phyloP scores from a whole-genome alignment of 768 basidiomycete species.

The Leccinum longicurvipes region DNA sequence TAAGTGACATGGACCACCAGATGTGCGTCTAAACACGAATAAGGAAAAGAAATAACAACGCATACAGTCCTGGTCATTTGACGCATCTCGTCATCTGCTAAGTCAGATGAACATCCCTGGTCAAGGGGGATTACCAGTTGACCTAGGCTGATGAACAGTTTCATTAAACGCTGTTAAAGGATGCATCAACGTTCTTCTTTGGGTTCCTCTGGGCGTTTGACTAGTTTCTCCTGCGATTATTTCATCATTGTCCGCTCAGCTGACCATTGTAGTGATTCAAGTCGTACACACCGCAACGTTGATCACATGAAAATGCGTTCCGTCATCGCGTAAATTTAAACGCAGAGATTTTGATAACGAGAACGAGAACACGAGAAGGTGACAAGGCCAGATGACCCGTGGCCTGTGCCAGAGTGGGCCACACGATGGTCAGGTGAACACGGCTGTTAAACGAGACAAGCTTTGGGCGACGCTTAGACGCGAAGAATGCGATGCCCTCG shows the following conservation, averaged over 20 bases:
- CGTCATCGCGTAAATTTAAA: neutral
- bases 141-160: neutral
- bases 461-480: neutral
- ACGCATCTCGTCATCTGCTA: no score
- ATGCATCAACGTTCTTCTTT: no score
- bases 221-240: neutral
- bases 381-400: neutral
- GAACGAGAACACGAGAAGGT: neutral
- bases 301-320: neutral
- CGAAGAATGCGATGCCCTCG: neutral
- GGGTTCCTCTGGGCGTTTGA: no score
- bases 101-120: no score
- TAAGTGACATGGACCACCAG: neutral
- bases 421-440: neutral
- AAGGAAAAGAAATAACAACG: neutral
- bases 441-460: neutral
- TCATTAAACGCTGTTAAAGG: no score
- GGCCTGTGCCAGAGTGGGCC: neutral
- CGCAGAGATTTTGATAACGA: neutral
- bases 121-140: neutral
- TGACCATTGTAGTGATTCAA: neutral
- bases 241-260: neutral
- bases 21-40: neutral
- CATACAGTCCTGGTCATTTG: neutral
- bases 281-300: neutral